Evolutionary conservation across 257 asterid genomes (phyloP).

Genomic region (Jacaranda copaia): DNA sequence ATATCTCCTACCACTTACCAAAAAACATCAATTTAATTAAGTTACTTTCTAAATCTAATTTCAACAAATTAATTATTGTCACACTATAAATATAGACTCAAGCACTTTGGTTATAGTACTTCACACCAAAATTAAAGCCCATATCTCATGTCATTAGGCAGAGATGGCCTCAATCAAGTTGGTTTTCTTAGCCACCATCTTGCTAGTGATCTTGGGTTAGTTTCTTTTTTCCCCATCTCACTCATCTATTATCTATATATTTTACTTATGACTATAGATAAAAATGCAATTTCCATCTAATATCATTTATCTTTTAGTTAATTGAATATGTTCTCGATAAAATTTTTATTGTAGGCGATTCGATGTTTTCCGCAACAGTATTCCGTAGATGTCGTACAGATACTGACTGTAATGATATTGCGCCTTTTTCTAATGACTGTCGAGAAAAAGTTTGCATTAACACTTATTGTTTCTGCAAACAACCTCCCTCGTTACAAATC

Average conservation of each 20-base stretch:
- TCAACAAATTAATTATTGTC: no score
- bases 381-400: not conserved
- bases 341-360: no score
- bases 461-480: not conserved
- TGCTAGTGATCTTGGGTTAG: not conserved
- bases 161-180: slow-evolving; percentile 18
- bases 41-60: no score
- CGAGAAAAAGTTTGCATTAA: not conserved
- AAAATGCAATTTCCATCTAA: not conserved
- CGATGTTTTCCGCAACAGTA: no score
- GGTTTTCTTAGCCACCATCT: slow-evolving; percentile 8
- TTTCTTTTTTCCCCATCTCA: not conserved
- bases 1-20: no score
- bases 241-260: no score
- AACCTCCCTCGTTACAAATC: no score
- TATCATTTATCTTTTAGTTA: no score
- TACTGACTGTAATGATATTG: not conserved
- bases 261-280: no score
- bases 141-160: not conserved
- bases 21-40: no score
- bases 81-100: no score
- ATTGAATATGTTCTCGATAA: not conserved
- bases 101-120: no score
- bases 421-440: not conserved
- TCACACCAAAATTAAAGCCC: not conserved